phyloP scores from a whole-genome alignment of 2,329 filamentous ascomycete genomes.

The Dactylellina leptospora region DNA sequence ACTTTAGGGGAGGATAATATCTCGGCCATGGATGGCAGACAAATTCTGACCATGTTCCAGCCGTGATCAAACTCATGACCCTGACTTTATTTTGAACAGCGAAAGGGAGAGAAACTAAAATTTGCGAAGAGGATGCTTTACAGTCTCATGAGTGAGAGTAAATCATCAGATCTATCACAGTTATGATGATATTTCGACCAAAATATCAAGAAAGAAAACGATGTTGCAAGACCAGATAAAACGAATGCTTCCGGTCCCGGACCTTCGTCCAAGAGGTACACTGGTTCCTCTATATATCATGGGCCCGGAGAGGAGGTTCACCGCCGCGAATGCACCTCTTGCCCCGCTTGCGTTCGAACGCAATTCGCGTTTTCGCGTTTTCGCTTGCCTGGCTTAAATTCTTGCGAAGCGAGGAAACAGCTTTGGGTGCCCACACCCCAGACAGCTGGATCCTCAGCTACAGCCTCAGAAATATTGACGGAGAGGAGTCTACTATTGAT shows the following conservation, averaged over 20 bases:
- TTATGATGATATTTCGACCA: neutral
- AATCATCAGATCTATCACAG: neutral
- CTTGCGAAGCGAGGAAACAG: too few relatives aligned
- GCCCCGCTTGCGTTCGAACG: slow-evolving; percentile 3
- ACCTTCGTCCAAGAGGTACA: neutral
- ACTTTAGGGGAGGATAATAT: neutral
- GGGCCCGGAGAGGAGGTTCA: neutral
- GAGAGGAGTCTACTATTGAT: too few relatives aligned
- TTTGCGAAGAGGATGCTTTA: neutral
- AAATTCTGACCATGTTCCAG: too few relatives aligned
- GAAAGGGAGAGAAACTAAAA: neutral
- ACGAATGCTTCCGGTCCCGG: neutral
- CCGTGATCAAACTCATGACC: slow-evolving; percentile 14
- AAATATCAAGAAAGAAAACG: neutral
- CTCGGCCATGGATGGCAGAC: neutral
- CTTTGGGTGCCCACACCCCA: too few relatives aligned
- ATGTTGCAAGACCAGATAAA: neutral
- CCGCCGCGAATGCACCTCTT: too few relatives aligned
- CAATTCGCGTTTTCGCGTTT: neutral
- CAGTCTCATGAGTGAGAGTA: too few relatives aligned
- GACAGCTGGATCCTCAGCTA: slow-evolving; percentile 13
- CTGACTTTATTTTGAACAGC: slow-evolving; percentile 2
- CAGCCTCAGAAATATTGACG: neutral
- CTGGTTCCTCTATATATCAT: neutral
- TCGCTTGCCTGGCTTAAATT: slow-evolving; percentile 7